A percentile compares a stretch with the other conserved stretches of the same genome.
phyloP scores from a whole-genome alignment of 768 basidiomycete genomes.

The Russula sp. region DNA sequence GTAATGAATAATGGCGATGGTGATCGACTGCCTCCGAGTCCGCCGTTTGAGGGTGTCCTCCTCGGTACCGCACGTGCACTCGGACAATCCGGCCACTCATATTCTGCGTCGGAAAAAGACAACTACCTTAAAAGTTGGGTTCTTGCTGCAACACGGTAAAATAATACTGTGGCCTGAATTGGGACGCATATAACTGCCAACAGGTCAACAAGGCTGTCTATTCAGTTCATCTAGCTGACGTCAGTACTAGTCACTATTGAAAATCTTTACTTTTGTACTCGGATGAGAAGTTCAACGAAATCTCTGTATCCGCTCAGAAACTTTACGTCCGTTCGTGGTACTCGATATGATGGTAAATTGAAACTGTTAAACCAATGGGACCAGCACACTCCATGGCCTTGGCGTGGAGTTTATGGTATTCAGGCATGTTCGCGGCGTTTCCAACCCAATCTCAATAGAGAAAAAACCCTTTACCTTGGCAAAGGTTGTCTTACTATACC shows the following conservation, averaged over 20 bases:
- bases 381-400: slow-evolving; percentile 94
- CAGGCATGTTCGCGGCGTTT: slow-evolving; percentile 60
- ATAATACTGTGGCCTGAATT: too few species aligned
- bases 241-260: neutral
- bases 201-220: slow-evolving; percentile 53
- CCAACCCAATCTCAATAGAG: neutral
- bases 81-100: too few species aligned
- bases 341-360: slow-evolving; percentile 64
- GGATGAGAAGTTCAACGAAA: slow-evolving; percentile 68
- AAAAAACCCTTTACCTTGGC: slow-evolving; percentile 31
- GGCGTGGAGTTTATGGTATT: slow-evolving; percentile 64
- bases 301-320: slow-evolving; percentile 72
- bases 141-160: too few species aligned
- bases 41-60: too few species aligned
- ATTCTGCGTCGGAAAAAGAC: too few species aligned
- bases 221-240: neutral
- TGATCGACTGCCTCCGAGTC: too few species aligned
- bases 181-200: too few species aligned
- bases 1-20: too few species aligned
- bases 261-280: slow-evolving; percentile 38
- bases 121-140: too few species aligned
- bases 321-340: slow-evolving; percentile 71
- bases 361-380: slow-evolving; percentile 60
- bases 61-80: too few species aligned
- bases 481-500: too few species aligned